A percentile compares a stretch with the other conserved stretches of the same genome.
phyloP scores from a whole-genome alignment of 805 yeast genomes.

The Dipodascus geniculatus region DNA sequence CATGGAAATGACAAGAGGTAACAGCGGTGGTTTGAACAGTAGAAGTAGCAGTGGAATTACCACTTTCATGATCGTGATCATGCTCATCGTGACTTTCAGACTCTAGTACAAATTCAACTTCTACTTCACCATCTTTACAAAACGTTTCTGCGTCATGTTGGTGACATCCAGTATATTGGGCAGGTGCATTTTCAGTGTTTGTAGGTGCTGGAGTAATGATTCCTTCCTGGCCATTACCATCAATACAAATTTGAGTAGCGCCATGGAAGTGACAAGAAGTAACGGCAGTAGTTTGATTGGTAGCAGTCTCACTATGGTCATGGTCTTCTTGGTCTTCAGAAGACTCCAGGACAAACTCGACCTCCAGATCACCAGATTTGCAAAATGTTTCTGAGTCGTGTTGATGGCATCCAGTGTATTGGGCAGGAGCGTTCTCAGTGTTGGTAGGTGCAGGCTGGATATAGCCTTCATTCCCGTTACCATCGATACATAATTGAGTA shows the following conservation, averaged over 20 bases:
- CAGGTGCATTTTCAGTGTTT: background rate
- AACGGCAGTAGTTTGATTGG: background rate
- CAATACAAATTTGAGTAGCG: background rate
- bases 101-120: conserved; percentile 2
- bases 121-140: background rate
- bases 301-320: background rate
- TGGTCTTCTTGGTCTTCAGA: background rate
- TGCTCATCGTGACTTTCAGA: background rate
- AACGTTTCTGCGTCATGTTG: background rate
- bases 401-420: conserved; percentile 4
- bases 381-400: background rate
- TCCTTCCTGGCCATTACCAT: background rate
- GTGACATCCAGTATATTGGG: conserved; percentile 5
- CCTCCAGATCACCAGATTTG: background rate
- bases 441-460: background rate
- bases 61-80: background rate
- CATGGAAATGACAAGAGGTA: background rate
- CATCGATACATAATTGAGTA: background rate
- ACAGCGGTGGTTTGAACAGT: background rate
- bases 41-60: background rate
- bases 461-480: background rate
- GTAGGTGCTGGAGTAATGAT: background rate
- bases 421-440: background rate
- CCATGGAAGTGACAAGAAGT: background rate
- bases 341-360: conserved; percentile 2